These are phyloP conservation scores for Fragosphaeria purpurea DNA, from an alignment of 2,329 filamentous ascomycete genomes.

Conservation along the genomic window DNA sequence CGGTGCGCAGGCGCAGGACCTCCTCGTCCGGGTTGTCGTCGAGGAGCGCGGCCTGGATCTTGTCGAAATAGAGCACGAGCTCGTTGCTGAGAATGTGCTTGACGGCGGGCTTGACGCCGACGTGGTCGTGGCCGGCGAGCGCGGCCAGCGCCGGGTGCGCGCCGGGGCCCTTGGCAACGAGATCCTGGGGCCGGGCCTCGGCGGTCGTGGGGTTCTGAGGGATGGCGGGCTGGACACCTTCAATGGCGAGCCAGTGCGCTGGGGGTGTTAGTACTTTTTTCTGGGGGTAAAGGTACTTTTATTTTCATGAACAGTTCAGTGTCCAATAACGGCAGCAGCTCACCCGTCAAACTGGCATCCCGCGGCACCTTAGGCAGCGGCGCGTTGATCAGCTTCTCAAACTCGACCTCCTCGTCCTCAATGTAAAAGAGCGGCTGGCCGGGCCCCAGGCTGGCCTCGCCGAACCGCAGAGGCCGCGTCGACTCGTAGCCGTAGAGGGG, in stretches of 20 bases:
- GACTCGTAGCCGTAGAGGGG: conserved; percentile 95
- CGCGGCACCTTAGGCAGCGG: conserved; percentile 88
- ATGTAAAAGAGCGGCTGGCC: conserved; percentile 95
- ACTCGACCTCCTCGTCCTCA: conserved; percentile 96
- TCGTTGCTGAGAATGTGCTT: conserved; percentile 96
- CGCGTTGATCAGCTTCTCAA: conserved; percentile 97
- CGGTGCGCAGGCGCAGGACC: conserved; percentile 60
- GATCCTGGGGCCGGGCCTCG: conserved; percentile 73
- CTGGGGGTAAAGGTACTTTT: too few relatives aligned
- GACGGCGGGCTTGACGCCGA: conserved; percentile 77
- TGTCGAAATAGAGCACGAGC: conserved; percentile 92
- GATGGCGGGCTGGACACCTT: conserved; percentile 93
- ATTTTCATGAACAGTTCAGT: too few relatives aligned
- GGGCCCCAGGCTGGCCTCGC: conserved; percentile 85
- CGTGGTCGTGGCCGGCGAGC: conserved; percentile 71
- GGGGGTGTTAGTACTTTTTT: not conserved
- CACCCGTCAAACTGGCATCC: conserved; percentile 86
- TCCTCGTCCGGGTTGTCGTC: conserved; percentile 80
- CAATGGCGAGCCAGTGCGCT: conserved; percentile 96
- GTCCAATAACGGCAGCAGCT: conserved; percentile 13
- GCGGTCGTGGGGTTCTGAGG: conserved; percentile 87
- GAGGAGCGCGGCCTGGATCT: conserved; percentile 78
- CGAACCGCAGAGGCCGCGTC: conserved; percentile 77
- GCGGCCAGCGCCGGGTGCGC: conserved; percentile 79
- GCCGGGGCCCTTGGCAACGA: conserved; percentile 81